Base-by-base conservation (phyloP, 2,329 filamentous ascomycete species). In the Trichoderma atroviride region DNA sequence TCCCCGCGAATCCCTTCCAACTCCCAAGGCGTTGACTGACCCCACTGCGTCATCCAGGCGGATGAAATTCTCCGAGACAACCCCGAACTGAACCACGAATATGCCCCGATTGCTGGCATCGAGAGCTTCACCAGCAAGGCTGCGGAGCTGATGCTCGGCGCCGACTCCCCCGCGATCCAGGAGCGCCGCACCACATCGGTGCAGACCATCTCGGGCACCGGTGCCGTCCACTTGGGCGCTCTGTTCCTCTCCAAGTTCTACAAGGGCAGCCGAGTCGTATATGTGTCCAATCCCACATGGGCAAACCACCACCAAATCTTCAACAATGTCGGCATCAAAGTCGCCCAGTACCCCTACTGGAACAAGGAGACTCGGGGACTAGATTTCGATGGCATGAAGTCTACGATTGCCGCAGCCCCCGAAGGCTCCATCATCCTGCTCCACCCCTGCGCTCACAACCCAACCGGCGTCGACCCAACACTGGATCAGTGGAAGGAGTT, bases 251-350 rank as follows among this genome's bases (percentile, higher is more conserved):
- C 92, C 80, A 94, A 91, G 81, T 99, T 98, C 88, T 97, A 93
- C 86, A 84, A 85, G 77, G 86, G 87, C 78, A 88, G 86, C 82
- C 91, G 88, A 74, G 88, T 90, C 70, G 88, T 96, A 82, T 97
- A 97, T 86, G 86, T 98, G 80, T 97, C 94, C 77, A 92, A 92
- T 81, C 96, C 96, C 65, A 99, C 96, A 71, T 99, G 96, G 96
- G 94, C 92, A 74, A 99, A 99, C 85, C 96, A 99, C 89, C 91
- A 96, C 84, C 96, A 98, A 82, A 97, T 99, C 86, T 97, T 99
- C 85, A 88, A 86, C 81, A 98, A 98, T 79, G 94, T 97, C 78
- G 86, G 88, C 75, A 85, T 98, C 35, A 83, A 88, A 40, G 88
- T 93, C 75, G 90, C 90, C 74, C 88, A 88, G 73, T 99, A 99